Evolutionary conservation across 495 filamentous ascomycete genomes (phyloP).

Genomic region (Eremomyces bilateralis): DNA sequence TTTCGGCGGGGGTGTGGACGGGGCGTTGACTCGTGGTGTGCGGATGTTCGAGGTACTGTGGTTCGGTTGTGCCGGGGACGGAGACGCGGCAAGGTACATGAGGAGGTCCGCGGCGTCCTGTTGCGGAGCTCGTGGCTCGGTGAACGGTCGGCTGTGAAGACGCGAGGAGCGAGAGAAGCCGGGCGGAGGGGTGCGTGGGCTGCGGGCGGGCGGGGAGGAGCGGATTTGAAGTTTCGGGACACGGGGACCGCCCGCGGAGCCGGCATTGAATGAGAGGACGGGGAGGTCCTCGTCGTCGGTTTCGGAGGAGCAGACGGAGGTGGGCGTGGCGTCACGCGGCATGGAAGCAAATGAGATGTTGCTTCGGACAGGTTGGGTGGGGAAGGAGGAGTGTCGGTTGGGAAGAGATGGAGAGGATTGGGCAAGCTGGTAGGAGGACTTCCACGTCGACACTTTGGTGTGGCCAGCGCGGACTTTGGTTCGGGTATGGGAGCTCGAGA

Average conservation of each 20-base stretch:
- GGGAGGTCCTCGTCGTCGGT: constrained; percentile 65
- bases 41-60: constrained; percentile 4
- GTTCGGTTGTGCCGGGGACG: constrained; percentile 44
- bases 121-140: constrained; percentile 14
- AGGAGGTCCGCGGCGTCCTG: constrained; percentile 82
- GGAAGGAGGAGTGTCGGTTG: constrained; percentile 32
- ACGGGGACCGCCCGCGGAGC: constrained; percentile 24
- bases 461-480: constrained; percentile 56
- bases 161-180: constrained; percentile 17
- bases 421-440: constrained; percentile 45
- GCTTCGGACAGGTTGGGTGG: constrained; percentile 31
- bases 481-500: constrained; percentile 24
- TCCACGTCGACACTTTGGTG: constrained; percentile 44
- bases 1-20: constrained; percentile 73
- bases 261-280: constrained; percentile 45
- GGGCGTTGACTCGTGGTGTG: constrained; percentile 36
- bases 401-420: constrained; percentile 65
- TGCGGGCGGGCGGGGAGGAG: constrained; percentile 49
- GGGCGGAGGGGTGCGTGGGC: constrained; percentile 46
- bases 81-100: constrained; percentile 79
- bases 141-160: constrained; percentile 12
- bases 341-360: constrained; percentile 52
- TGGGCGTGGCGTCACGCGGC: too few relatives aligned
- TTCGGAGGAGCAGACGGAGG: constrained; percentile 54
- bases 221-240: too few relatives aligned